Conservation (phyloP, 2,329 filamentous ascomycete genomes). For the Daldinia sp. region DNA sequence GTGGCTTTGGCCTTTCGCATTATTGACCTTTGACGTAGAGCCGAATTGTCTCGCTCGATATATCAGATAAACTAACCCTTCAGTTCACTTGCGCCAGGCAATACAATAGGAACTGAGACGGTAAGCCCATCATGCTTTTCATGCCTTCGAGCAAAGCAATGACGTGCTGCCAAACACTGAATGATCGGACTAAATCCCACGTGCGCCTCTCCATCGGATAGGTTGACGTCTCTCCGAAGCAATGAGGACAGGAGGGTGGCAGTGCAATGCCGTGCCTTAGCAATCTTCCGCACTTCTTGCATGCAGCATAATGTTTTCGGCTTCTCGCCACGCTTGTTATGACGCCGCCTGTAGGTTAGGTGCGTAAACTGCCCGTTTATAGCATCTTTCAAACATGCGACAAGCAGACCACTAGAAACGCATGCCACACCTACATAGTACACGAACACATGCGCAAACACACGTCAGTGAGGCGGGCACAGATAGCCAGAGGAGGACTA, state of each 20-base stretch:
- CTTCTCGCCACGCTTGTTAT: slow-evolving; percentile 19
- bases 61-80: not conserved
- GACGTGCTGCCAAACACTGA: slow-evolving; percentile 18
- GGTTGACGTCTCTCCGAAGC: slow-evolving; percentile 7
- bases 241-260: not conserved
- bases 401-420: slow-evolving; percentile 25
- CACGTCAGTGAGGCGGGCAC: slow-evolving; percentile 13
- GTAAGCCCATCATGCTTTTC: not conserved
- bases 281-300: slow-evolving; percentile 8
- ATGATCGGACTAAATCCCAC: slow-evolving; percentile 13
- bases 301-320: slow-evolving; percentile 20
- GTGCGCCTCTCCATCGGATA: slow-evolving; percentile 19
- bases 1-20: not conserved
- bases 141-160: slow-evolving; percentile 6
- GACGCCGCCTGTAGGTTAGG: not conserved
- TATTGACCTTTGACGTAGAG: not conserved
- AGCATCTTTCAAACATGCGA: slow-evolving; percentile 11
- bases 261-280: slow-evolving; percentile 7
- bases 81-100: not conserved
- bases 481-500: slow-evolving; percentile 23
- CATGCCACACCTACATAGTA: slow-evolving; percentile 17
- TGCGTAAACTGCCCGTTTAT: slow-evolving; percentile 1
- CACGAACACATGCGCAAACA: slow-evolving; percentile 5
- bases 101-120: not conserved
- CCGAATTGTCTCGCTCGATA: slow-evolving; percentile 1